A percentile compares a stretch with the other conserved stretches of the same genome.
Evolutionary conservation across 192 early-diverging fungal genomes (phyloP).

Genomic region (Coemansia sp.): DNA sequence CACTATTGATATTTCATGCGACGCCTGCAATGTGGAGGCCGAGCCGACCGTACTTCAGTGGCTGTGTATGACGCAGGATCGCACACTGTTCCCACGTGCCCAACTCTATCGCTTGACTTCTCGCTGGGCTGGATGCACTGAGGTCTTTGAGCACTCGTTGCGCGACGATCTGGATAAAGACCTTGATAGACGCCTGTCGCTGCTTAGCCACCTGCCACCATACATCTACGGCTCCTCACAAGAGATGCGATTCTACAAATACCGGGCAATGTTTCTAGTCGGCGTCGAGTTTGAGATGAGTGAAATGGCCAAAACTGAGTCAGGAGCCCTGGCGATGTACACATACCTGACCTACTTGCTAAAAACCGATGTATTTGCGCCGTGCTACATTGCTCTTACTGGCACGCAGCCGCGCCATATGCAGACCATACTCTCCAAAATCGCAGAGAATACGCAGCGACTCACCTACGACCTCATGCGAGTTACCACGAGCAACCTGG

Average conservation of each 20-base stretch:
- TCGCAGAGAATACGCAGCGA: conserved; percentile 34
- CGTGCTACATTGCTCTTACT: conserved; percentile 18
- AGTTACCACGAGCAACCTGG: conserved; percentile 22
- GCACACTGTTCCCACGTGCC: conserved; percentile 26
- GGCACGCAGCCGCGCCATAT: conserved; percentile 36
- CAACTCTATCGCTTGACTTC: conserved; percentile 34
- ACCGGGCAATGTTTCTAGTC: conserved; percentile 37
- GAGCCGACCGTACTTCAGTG: conserved; percentile 21
- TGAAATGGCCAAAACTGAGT: conserved; percentile 22
- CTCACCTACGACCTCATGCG: conserved; percentile 42
- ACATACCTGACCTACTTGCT: conserved; percentile 37
- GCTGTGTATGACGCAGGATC: conserved; percentile 36
- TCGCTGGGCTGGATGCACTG: conserved; percentile 45
- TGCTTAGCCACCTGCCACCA: conserved; percentile 23
- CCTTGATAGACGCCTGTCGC: conserved; percentile 16
- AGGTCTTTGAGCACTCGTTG: conserved; percentile 48
- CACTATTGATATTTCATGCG: conserved; percentile 33
- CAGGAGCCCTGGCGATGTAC: conserved; percentile 36
- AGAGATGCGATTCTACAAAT: conserved; percentile 42
- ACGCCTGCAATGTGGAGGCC: conserved; percentile 27
- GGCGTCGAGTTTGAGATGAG: conserved; percentile 45
- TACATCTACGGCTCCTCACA: conserved; percentile 8
- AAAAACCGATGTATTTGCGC: conserved; percentile 45
- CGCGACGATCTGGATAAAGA: conserved; percentile 10
- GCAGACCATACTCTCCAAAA: conserved; percentile 27